Conservation (phyloP, 495 filamentous ascomycete species). For the Aspergillus conjunctus region DNA sequence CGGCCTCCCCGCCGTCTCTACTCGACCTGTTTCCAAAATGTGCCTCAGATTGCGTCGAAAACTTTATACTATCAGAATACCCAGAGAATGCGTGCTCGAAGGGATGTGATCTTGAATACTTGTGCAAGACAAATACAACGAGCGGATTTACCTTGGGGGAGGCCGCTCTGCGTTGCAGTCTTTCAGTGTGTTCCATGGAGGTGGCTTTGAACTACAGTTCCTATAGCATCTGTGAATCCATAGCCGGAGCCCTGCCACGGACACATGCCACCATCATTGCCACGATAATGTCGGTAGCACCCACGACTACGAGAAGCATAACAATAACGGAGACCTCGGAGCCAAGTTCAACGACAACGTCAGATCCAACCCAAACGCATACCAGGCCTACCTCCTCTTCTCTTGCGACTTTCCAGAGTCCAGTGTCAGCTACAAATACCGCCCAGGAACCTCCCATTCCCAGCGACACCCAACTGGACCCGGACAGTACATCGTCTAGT, state of each 20-base stretch:
- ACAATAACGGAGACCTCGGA: slow-evolving; percentile 15
- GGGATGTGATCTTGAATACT: slow-evolving; percentile 57
- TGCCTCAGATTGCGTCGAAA: slow-evolving; percentile 61
- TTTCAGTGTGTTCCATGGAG: slow-evolving; percentile 43
- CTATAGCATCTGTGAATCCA: slow-evolving; percentile 60
- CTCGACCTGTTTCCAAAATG: slow-evolving; percentile 60
- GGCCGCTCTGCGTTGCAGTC: slow-evolving; percentile 63
- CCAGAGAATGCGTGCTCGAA: slow-evolving; percentile 49
- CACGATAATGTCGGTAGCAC: slow-evolving; percentile 48
- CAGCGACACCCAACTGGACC: slow-evolving; percentile 1
- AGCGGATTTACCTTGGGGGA: slow-evolving; percentile 72
- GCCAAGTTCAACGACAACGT: slow-evolving; percentile 16
- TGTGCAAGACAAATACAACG: slow-evolving; percentile 60
- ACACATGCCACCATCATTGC: slow-evolving; percentile 65
- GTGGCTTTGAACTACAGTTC: slow-evolving; percentile 37
- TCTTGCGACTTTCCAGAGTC: slow-evolving; percentile 20
- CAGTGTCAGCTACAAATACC: slow-evolving; percentile 14
- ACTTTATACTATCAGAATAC: slow-evolving; percentile 64
- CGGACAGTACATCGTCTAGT: too few relatives aligned
- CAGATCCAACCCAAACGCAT: neutral
- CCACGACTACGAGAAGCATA: slow-evolving; percentile 23
- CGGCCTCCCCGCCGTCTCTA: slow-evolving; percentile 28
- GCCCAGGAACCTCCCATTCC: slow-evolving; percentile 12
- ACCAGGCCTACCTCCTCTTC: slow-evolving; percentile 15
- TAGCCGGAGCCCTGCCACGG: slow-evolving; percentile 53